phyloP scores from a whole-genome alignment of 108 stramenopile species.

The Fragilaria radians region DNA sequence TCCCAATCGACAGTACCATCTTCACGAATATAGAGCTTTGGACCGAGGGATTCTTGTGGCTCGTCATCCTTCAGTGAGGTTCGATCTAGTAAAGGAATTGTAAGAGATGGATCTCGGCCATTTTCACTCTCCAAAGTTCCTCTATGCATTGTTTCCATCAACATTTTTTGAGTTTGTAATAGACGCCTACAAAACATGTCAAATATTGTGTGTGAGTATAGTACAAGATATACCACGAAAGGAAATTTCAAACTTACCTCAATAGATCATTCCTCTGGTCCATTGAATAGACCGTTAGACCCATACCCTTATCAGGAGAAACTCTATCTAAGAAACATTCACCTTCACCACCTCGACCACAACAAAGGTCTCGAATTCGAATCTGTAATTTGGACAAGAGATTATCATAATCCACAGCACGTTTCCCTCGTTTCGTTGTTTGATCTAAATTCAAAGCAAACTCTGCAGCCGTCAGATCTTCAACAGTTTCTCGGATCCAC shows the following conservation, averaged over 20 bases:
- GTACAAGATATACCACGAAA: not conserved
- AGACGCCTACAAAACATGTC: not conserved
- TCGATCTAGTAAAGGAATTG: constrained; percentile 14
- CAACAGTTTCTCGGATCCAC: constrained; percentile 82
- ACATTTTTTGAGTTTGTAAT: constrained; percentile 15
- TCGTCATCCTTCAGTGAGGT: constrained; percentile 26
- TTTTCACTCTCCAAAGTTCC: not conserved
- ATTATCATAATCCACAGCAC: constrained; percentile 85
- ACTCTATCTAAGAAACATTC: constrained; percentile 8
- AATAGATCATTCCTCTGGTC: constrained; percentile 60
- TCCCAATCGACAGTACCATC: constrained; percentile 98
- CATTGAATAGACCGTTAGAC: constrained; percentile 49
- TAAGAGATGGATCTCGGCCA: not conserved
- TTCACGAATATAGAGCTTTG: constrained; percentile 88
- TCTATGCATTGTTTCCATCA: constrained; percentile 19
- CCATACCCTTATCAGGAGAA: constrained; percentile 45
- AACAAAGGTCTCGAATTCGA: constrained; percentile 62
- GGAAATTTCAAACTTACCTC: constrained; percentile 18
- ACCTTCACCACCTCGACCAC: constrained; percentile 11
- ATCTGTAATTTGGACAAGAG: constrained; percentile 58
- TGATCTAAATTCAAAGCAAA: constrained; percentile 65
- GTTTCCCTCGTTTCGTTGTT: constrained; percentile 23
- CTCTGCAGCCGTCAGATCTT: constrained; percentile 85
- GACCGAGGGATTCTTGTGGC: constrained; percentile 16
- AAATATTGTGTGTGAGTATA: not conserved